Conservation (phyloP, 2,329 filamentous ascomycete species). For the Diplocarpon rosae region DNA sequence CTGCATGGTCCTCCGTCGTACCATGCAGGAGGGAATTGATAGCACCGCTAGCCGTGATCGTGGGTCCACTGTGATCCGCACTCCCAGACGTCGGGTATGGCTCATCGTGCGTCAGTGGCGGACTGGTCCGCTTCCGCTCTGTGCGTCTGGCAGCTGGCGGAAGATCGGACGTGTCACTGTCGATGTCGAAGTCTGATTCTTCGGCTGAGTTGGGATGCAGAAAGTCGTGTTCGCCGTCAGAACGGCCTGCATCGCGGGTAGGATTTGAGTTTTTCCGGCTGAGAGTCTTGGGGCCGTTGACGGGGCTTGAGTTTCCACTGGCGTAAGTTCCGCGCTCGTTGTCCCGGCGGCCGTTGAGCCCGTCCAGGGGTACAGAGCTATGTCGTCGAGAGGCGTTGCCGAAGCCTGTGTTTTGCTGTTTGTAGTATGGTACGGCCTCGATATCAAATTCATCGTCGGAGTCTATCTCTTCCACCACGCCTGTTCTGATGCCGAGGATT, state of each 20-base stretch:
- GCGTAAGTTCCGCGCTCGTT: constrained; percentile 26
- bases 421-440: constrained; percentile 52
- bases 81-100: constrained; percentile 27
- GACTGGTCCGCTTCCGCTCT: constrained; percentile 11
- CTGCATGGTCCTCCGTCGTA: constrained; percentile 74
- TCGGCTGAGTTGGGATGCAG: constrained; percentile 33
- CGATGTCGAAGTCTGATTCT: constrained; percentile 41
- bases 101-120: constrained; percentile 5
- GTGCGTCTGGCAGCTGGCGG: constrained; percentile 43
- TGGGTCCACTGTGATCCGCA: constrained; percentile 25
- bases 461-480: constrained; percentile 92
- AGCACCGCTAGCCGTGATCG: constrained; percentile 57
- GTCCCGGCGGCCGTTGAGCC: constrained; percentile 36
- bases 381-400: constrained; percentile 63
- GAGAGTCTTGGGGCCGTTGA: constrained; percentile 32
- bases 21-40: constrained; percentile 70
- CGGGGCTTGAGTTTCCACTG: constrained; percentile 27
- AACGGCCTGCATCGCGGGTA: constrained; percentile 29
- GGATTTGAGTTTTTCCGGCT: constrained; percentile 38
- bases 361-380: constrained; percentile 37
- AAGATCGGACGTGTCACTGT: constrained; percentile 56
- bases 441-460: constrained; percentile 99
- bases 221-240: constrained; percentile 45
- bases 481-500: constrained; percentile 90
- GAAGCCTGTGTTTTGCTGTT: constrained; percentile 62